Conservation (phyloP, 192 early-diverging fungal genomes). For the Diversispora eburnea region DNA sequence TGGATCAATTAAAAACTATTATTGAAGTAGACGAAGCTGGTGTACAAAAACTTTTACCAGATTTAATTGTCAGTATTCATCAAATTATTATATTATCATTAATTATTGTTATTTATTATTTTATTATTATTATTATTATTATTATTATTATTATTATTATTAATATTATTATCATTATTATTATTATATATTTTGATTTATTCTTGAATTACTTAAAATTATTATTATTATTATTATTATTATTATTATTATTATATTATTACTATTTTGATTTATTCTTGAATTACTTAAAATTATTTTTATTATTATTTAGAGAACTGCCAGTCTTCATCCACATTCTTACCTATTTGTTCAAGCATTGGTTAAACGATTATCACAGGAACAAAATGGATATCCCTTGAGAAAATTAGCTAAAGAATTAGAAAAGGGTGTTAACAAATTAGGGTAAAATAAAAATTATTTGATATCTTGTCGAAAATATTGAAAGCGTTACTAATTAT, state of each 20-base stretch:
- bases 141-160: neutral
- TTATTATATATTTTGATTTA: neutral
- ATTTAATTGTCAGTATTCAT: conserved; percentile 34
- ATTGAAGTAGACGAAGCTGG: conserved; percentile 55
- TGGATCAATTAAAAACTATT: conserved; percentile 60
- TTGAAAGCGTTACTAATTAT: no score
- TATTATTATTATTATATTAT: neutral
- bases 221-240: neutral
- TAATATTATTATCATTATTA: neutral
- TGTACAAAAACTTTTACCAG: conserved; percentile 51
- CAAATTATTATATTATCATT: neutral
- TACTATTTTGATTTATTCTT: neutral
- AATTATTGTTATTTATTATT: neutral
- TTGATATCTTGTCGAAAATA: no score
- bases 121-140: neutral
- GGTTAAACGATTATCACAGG: neutral
- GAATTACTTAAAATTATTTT: neutral
- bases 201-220: no score
- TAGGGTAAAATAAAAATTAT: no score
- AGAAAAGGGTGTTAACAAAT: neutral
- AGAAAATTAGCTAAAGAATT: conserved; percentile 13
- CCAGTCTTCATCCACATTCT: neutral
- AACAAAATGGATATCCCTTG: conserved; percentile 7
- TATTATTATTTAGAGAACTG: conserved; percentile 2
- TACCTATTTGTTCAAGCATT: conserved; percentile 23